Conservation (phyloP, 768 basidiomycete species). For the Phylloporus arenicola region DNA sequence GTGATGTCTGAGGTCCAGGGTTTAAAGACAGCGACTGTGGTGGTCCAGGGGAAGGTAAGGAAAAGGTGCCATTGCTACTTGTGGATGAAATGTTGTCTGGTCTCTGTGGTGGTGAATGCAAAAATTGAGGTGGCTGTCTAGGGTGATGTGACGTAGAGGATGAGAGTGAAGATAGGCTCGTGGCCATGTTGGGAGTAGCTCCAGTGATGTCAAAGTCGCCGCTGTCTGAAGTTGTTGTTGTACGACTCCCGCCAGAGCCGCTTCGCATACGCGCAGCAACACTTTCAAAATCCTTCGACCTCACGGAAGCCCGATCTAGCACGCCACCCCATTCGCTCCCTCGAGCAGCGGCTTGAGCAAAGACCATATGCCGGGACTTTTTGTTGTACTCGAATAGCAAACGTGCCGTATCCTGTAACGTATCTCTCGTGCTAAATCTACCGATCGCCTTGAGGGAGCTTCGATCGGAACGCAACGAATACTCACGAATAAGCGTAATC, state of each 20-base stretch:
- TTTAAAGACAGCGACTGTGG: slow-evolving; percentile 34
- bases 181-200: slow-evolving; percentile 35
- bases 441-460: slow-evolving; percentile 1
- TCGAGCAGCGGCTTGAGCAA: slow-evolving; percentile 65
- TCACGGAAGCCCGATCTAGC: slow-evolving; percentile 41
- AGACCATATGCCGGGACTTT: slow-evolving; percentile 64
- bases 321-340: slow-evolving; percentile 56
- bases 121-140: slow-evolving; percentile 30
- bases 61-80: slow-evolving; percentile 36
- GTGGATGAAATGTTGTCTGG: slow-evolving; percentile 26
- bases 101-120: slow-evolving; percentile 41
- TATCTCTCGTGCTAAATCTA: slow-evolving; percentile 71
- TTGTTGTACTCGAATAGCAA: slow-evolving; percentile 76
- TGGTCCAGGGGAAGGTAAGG: slow-evolving; percentile 33
- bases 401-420: slow-evolving; percentile 76
- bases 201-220: slow-evolving; percentile 52
- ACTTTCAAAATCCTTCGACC: slow-evolving; percentile 36
- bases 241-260: slow-evolving; percentile 76
- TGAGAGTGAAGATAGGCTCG: slow-evolving; percentile 52
- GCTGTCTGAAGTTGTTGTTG: slow-evolving; percentile 70
- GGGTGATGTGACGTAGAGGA: slow-evolving; percentile 59
- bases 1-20: slow-evolving; percentile 37
- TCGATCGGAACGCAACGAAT: neutral
- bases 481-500: slow-evolving; percentile 74
- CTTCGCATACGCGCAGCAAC: slow-evolving; percentile 60